Conservation (phyloP, 192 early-diverging fungal species). For the Lobosporangium transversale region DNA sequence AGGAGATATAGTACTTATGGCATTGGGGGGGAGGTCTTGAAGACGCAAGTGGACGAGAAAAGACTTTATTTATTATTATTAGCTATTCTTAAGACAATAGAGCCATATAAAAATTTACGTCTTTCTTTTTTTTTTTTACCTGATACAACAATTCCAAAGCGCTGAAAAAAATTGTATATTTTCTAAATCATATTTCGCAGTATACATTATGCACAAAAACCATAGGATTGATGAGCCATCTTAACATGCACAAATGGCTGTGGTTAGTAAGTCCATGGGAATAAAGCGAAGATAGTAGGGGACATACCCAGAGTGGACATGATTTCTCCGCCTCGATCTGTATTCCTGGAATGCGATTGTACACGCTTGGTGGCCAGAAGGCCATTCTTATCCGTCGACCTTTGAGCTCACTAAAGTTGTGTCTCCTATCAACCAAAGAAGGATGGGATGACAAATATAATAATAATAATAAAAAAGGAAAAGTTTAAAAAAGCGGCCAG, state of each 20-base stretch:
- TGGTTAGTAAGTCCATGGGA: too few relatives aligned
- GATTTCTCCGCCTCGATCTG: not conserved
- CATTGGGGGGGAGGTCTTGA: too few relatives aligned
- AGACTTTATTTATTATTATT: too few relatives aligned
- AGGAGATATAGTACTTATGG: too few relatives aligned
- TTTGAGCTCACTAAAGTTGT: conserved; percentile 17
- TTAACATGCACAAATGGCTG: too few relatives aligned
- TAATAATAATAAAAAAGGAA: not conserved
- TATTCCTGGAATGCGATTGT: conserved; percentile 20
- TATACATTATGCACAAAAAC: too few relatives aligned
- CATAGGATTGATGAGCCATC: too few relatives aligned
- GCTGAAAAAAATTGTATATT: not conserved
- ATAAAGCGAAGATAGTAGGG: not conserved
- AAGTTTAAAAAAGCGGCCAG: not conserved
- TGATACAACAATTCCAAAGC: conserved; percentile 1
- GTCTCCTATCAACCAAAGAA: conserved; percentile 5
- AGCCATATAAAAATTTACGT: too few relatives aligned
- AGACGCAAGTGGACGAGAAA: too few relatives aligned
- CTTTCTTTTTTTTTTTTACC: too few relatives aligned
- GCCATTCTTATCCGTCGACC: not conserved
- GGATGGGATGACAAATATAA: not conserved
- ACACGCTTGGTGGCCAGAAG: conserved; percentile 4
- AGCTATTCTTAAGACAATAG: too few relatives aligned
- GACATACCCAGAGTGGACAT: not conserved
- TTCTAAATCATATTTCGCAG: too few relatives aligned